Percentiles rank a stretch among this genome's conserved stretches.
Conservation (phyloP, 2,329 filamentous ascomycete genomes). For the Ascosphaera apis region DNA sequence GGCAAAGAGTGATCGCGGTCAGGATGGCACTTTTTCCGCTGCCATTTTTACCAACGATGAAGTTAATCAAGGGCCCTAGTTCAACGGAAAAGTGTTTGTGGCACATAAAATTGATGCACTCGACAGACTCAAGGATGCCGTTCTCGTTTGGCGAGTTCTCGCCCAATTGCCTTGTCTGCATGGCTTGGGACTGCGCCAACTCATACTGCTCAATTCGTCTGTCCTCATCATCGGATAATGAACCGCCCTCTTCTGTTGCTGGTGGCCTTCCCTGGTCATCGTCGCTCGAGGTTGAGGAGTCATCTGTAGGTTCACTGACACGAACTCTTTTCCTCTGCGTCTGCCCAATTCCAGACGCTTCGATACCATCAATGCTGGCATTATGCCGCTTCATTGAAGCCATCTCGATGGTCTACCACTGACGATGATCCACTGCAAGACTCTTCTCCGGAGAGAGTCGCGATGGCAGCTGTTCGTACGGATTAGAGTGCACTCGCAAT, state of each 20-base stretch:
- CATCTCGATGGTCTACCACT: no score
- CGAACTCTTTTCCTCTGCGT: background rate
- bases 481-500: no score
- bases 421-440: no score
- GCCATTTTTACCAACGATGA: conserved; percentile 92
- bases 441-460: no score
- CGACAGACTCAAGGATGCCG: conserved; percentile 71
- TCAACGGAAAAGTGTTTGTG: conserved; percentile 60
- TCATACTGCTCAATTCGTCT: conserved; percentile 12
- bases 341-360: background rate
- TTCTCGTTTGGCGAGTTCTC: conserved; percentile 58
- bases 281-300: background rate
- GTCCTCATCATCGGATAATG: conserved; percentile 28
- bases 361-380: background rate
- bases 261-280: background rate
- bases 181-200: conserved; percentile 38
- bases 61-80: conserved; percentile 89
- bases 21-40: conserved; percentile 93
- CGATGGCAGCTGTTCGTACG: no score
- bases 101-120: conserved; percentile 91
- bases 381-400: conserved; percentile 3
- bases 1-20: conserved; percentile 74
- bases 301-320: background rate
- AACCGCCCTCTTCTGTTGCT: background rate
- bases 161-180: conserved; percentile 29